Evolutionary conservation across 139 green algal species (phyloP).

Genomic region (Coccomyxa sp.): DNA sequence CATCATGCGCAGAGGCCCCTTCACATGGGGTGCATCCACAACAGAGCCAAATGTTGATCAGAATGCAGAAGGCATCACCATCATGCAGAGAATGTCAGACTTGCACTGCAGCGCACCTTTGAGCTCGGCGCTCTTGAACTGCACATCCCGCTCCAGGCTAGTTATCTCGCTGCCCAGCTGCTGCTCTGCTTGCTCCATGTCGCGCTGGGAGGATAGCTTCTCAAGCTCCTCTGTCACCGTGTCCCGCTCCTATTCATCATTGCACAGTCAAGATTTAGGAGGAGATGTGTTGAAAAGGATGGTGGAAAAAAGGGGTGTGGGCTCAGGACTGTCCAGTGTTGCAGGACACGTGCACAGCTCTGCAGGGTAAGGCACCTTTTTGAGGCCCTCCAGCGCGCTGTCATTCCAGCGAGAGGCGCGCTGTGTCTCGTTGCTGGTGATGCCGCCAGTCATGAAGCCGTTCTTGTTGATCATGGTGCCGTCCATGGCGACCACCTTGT

Average conservation of each 20-base stretch:
- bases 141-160: constrained; percentile 29
- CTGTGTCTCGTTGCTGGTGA: constrained; percentile 34
- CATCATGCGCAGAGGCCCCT: too few relatives aligned
- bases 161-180: constrained; percentile 16
- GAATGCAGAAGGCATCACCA: neutral
- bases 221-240: constrained; percentile 17
- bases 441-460: constrained; percentile 78
- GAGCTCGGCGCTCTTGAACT: constrained; percentile 40
- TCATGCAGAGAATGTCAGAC: too few relatives aligned
- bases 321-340: too few relatives aligned
- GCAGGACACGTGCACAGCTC: too few relatives aligned
- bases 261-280: neutral
- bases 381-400: constrained; percentile 50
- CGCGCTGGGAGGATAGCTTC: constrained; percentile 25
- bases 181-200: constrained; percentile 24
- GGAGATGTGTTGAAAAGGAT: too few relatives aligned
- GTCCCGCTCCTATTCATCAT: constrained; percentile 3
- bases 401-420: constrained; percentile 66
- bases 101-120: neutral
- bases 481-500: constrained; percentile 80
- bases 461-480: constrained; percentile 84
- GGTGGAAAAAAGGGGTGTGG: too few relatives aligned
- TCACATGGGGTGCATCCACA: too few relatives aligned
- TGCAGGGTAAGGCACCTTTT: constrained; percentile 12
- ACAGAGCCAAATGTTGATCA: neutral